Evolutionary conservation across 2,329 filamentous ascomycete genomes (phyloP).

Genomic region (Fusarium albidum): DNA sequence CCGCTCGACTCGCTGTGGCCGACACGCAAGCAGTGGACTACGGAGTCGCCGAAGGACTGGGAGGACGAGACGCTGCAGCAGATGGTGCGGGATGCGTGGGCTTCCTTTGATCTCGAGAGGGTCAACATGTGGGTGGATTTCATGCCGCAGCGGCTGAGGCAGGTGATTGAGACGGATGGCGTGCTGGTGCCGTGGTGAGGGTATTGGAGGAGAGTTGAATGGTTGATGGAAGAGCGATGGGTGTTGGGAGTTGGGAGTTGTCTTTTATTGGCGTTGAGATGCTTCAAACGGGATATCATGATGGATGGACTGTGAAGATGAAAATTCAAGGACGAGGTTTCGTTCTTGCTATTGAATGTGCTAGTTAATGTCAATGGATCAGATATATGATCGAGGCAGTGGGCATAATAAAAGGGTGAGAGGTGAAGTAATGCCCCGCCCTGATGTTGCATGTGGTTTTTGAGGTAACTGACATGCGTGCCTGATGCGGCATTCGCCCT

Average conservation of each 20-base stretch:
- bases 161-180: conserved; percentile 44
- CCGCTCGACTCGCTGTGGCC: conserved; percentile 49
- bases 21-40: conserved; percentile 45
- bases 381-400: too few species aligned
- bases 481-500: too few species aligned
- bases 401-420: too few species aligned
- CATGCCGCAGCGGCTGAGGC: conserved; percentile 46
- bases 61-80: conserved; percentile 44
- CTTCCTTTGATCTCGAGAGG: conserved; percentile 41
- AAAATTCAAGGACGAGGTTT: background rate
- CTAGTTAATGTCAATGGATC: background rate
- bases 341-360: background rate
- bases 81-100: conserved; percentile 44
- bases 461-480: too few species aligned
- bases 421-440: too few species aligned
- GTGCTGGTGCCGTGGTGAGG: conserved; percentile 46
- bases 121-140: conserved; percentile 49
- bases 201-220: background rate
- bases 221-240: background rate
- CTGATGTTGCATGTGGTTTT: too few species aligned
- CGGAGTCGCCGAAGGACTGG: conserved; percentile 42
- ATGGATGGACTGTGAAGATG: conserved; percentile 5
- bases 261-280: conserved; percentile 10
- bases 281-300: conserved; percentile 13
- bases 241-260: background rate